Evolutionary conservation across 441 rosid species (phyloP).

Genomic region (Pelargonium fulgidum): DNA sequence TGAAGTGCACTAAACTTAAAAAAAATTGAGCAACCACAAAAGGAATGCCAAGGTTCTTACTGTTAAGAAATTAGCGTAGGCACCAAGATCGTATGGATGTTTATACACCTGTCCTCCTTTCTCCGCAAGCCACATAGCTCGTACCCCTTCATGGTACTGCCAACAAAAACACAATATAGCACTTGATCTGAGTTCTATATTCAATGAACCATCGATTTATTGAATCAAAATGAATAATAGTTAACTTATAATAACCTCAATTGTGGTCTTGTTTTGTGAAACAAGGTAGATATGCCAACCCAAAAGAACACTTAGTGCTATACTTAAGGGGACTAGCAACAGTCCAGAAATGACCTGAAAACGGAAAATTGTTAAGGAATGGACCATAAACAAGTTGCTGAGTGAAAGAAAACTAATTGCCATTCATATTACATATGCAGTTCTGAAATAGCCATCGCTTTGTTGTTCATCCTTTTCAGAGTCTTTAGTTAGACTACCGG

Average conservation of each 20-base stretch:
- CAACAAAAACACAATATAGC: constrained; percentile 16
- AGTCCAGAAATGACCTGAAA: constrained; percentile 67
- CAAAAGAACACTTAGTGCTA: constrained; percentile 59
- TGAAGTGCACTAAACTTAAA: too few species aligned
- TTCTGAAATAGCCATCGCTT: constrained; percentile 53
- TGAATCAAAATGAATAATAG: too few species aligned
- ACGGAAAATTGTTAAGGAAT: constrained; percentile 13
- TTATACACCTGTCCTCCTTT: constrained; percentile 70
- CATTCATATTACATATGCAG: constrained; percentile 50
- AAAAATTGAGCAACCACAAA: too few species aligned
- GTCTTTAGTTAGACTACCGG: constrained; percentile 74
- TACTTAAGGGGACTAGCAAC: constrained; percentile 55
- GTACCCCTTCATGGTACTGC: constrained; percentile 88
- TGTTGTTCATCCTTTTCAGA: constrained; percentile 54
- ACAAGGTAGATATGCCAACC: constrained; percentile 88
- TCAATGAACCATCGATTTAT: too few species aligned
- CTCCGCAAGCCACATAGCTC: constrained; percentile 93
- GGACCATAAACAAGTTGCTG: constrained; percentile 14
- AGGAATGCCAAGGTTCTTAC: constrained; percentile 30
- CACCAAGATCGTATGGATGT: constrained; percentile 83
- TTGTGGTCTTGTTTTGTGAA: constrained; percentile 76
- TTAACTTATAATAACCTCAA: too few species aligned
- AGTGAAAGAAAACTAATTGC: constrained; percentile 21
- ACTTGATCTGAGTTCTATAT: constrained; percentile 12
- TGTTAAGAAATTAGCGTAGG: constrained; percentile 57